phyloP scores from a whole-genome alignment of 176 grass and related monocot species.

The Stipa capillata region DNA sequence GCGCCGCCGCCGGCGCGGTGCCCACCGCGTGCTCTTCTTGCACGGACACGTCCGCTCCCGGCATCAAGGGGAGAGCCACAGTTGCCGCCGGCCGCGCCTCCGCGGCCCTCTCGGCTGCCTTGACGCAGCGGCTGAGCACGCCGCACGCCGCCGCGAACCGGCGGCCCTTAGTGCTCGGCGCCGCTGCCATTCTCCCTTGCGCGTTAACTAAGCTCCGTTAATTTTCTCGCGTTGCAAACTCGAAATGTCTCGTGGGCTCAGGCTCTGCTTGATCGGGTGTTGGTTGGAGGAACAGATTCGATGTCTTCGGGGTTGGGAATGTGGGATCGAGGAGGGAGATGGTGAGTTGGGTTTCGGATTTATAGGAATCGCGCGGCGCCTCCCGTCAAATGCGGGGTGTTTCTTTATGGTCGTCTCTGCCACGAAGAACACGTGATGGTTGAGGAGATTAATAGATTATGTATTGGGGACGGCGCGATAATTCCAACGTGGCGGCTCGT shows the following conservation, averaged over 20 bases:
- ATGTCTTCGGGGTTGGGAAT: background rate
- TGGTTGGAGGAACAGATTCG: background rate
- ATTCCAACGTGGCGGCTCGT: background rate
- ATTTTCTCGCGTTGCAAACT: background rate
- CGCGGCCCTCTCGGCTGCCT: background rate
- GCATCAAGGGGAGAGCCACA: background rate
- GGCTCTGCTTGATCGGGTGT: background rate
- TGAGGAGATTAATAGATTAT: background rate
- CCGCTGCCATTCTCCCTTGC: background rate
- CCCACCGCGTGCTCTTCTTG: background rate
- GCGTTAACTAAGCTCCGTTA: background rate
- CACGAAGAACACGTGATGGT: slow-evolving; percentile 12
- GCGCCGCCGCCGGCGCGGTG: background rate
- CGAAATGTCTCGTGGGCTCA: background rate
- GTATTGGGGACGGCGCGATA: background rate
- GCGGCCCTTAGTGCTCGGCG: background rate
- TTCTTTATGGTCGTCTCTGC: background rate
- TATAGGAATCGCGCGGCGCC: background rate
- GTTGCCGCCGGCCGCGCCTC: background rate
- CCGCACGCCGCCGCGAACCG: slow-evolving; percentile 38
- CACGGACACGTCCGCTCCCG: background rate
- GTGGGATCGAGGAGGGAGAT: background rate
- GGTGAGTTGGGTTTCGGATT: background rate
- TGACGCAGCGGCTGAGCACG: slow-evolving; percentile 49
- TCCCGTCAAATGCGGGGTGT: background rate